These are phyloP conservation scores for Cutaneotrichosporon cutaneum DNA, from an alignment of 1,284 basidiomycete species.

Conservation along the genomic window DNA sequence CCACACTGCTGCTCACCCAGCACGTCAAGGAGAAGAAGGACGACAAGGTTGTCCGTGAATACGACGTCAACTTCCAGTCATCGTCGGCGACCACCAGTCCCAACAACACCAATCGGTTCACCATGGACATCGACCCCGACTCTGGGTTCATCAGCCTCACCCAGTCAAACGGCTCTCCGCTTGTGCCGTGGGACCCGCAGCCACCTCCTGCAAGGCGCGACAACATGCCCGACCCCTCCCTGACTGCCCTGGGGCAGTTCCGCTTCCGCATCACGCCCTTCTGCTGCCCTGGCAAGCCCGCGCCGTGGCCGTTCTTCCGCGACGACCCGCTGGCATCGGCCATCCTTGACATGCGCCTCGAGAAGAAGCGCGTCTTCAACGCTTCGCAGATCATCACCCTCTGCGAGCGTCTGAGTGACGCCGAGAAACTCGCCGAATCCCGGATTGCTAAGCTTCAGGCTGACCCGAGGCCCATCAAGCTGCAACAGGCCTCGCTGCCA, in stretches of 20 bases:
- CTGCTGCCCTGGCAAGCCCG: slow-evolving; percentile 31
- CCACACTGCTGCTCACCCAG: slow-evolving; percentile 7
- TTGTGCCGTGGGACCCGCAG: slow-evolving; percentile 12
- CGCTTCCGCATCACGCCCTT: slow-evolving; percentile 30
- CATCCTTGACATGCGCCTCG: slow-evolving; percentile 26
- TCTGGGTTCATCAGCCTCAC: slow-evolving; percentile 23
- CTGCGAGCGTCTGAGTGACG: slow-evolving; percentile 25
- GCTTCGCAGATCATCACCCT: slow-evolving; percentile 25
- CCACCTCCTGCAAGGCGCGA: slow-evolving; percentile 5
- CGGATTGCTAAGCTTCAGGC: slow-evolving; percentile 23
- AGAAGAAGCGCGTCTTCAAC: slow-evolving; percentile 23
- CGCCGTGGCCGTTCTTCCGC: slow-evolving; percentile 39
- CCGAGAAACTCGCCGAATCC: slow-evolving; percentile 12
- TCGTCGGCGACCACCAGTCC: background rate
- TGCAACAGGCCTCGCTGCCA: slow-evolving; percentile 21
- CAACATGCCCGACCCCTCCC: background rate
- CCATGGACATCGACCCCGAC: slow-evolving; percentile 15
- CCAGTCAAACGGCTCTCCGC: background rate
- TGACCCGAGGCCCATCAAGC: slow-evolving; percentile 10
- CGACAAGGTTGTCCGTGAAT: slow-evolving; percentile 7
- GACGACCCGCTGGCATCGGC: slow-evolving; percentile 36
- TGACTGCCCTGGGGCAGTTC: slow-evolving; percentile 1
- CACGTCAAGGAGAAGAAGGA: slow-evolving; percentile 5
- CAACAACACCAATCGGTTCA: slow-evolving; percentile 9
- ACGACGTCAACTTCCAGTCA: slow-evolving; percentile 8